Evolutionary conservation across 1,284 basidiomycete species (phyloP).

Genomic region (Coniophora puteana): DNA sequence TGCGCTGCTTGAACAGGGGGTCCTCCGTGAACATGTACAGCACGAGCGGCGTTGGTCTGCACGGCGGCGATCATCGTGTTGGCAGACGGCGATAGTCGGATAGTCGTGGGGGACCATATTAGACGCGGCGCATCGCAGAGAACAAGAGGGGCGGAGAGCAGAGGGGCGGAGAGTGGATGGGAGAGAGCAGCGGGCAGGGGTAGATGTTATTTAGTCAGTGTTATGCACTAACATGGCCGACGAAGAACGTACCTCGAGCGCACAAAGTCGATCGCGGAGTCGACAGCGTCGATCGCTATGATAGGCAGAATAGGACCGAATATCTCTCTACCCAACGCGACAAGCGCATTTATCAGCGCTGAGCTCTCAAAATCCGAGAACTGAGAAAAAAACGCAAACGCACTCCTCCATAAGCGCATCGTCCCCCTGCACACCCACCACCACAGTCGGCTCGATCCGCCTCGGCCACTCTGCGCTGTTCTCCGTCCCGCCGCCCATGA

Average conservation of each 20-base stretch:
- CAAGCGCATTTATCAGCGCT: not conserved
- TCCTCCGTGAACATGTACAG: conserved; percentile 30
- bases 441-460: conserved; percentile 45
- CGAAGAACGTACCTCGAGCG: conserved; percentile 36
- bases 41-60: no score
- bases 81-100: no score
- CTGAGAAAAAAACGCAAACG: conserved; percentile 9
- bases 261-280: conserved; percentile 50
- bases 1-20: conserved; percentile 12
- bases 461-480: conserved; percentile 32
- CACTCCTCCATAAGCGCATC: conserved; percentile 56
- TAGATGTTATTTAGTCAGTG: no score
- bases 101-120: no score
- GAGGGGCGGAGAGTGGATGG: no score
- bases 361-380: conserved; percentile 1
- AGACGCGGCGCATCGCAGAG: no score
- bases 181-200: no score
- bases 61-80: no score
- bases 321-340: conserved; percentile 38
- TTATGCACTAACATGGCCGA: no score
- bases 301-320: conserved; percentile 67
- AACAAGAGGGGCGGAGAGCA: no score
- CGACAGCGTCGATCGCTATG: conserved; percentile 49
- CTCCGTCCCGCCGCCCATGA: conserved; percentile 53
- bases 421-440: conserved; percentile 41